Evolutionary conservation across 2,329 filamentous ascomycete genomes (phyloP), one percentile per base, ranked within the genome.

Genomic region (Colletotrichum australisinense): DNA sequence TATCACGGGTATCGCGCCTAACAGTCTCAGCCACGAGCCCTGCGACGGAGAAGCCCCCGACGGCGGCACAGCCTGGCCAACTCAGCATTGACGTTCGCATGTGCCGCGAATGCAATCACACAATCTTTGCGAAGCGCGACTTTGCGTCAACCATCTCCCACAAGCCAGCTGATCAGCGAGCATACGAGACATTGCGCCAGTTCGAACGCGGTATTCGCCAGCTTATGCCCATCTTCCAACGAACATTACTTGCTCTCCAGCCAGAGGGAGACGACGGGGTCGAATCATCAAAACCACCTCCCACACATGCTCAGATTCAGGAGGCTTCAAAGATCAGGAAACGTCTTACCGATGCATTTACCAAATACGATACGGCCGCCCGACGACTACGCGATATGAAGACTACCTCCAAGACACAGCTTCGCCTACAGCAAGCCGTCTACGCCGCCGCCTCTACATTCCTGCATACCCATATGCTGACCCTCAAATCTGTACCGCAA

Each of bases 241-340:
- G 92, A 73, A 86, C 95, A 0, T 86, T 98, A 2, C 78, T 91
- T 6, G 88, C 91, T 1, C 83, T 98, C 4, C 95, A 98, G 69
- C 83, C 88, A 2, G 84, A 83, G 81, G 81, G 81, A 6, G 82
- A 84, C 58, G 83, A 85, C 24, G 76, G 69, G 1, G 22, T 66
- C 5, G 69, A 76, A 56, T 14, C 82, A 2, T 78, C 79, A 28
- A 84, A 81, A 28, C 83, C 86, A 1, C 85, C 88, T 0, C 86
- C 89, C 0, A 88, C 85, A 2, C 88, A 88, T 8, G 86, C 90
- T 5, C 94, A 97, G 80, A 91, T 98, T 57, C 89, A 94, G 66
- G 95, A 98, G 77, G 95, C 95, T 0, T 92, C 93, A 57, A 97
- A 97, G 82, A 93, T 97, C 12, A 93, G 95, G n/a, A 97, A 95